Evolutionary conservation across 2,329 filamentous ascomycete species (phyloP).

Genomic region (Cercospora beticola): DNA sequence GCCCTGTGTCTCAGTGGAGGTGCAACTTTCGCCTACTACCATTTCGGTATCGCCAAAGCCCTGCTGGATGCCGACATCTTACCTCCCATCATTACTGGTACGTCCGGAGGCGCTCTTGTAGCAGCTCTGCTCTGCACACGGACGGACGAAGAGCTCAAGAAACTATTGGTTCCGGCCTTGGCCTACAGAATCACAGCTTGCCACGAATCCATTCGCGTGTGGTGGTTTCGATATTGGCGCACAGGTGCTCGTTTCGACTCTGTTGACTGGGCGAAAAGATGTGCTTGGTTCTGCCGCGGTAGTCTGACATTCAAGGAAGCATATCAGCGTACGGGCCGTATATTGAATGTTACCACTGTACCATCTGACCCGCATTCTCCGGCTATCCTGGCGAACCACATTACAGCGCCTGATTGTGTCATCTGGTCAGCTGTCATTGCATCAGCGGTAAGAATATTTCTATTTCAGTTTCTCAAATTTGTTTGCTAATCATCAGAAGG

Average conservation of each 20-base stretch:
- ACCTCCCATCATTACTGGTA: conserved; percentile 93
- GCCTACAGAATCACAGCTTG: conserved; percentile 82
- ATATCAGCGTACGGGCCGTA: conserved; percentile 87
- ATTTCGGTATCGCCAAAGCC: conserved; percentile 89
- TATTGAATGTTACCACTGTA: conserved; percentile 93
- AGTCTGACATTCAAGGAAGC: conserved; percentile 94
- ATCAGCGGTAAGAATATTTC: conserved; percentile 58
- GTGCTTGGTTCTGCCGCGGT: conserved; percentile 86
- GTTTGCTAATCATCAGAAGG: conserved; percentile 39
- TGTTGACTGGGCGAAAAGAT: conserved; percentile 81
- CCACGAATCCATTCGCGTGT: conserved; percentile 71
- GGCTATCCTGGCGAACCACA: conserved; percentile 89
- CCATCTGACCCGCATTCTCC: conserved; percentile 93
- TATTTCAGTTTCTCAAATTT: too few species aligned
- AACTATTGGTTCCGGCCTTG: conserved; percentile 82
- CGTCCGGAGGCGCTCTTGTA: conserved; percentile 87
- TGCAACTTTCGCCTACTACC: conserved; percentile 93
- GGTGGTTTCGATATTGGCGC: conserved; percentile 82
- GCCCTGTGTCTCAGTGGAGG: conserved; percentile 91
- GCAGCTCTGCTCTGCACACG: conserved; percentile 84
- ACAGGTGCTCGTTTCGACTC: conserved; percentile 94
- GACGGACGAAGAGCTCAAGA: conserved; percentile 86
- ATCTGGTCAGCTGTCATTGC: conserved; percentile 97
- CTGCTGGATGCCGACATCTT: conserved; percentile 81
- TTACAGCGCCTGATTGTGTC: conserved; percentile 93